Base-by-base conservation (phyloP, 805 yeast genomes). In the Saccharomycopsis guyanensis region DNA sequence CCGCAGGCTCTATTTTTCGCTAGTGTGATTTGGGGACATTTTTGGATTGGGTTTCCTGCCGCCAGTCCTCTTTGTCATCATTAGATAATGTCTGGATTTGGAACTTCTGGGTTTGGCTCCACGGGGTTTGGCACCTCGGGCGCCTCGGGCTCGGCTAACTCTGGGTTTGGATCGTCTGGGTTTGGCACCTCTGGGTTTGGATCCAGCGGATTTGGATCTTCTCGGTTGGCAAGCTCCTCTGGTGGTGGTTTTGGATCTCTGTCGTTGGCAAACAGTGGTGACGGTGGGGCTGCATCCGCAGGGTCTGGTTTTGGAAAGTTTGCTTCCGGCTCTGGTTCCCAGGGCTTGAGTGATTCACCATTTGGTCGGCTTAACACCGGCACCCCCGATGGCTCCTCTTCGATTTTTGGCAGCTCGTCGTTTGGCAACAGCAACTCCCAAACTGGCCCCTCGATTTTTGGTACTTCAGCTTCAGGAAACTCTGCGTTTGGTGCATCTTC, bases 281-380 rank as follows among this genome's bases (percentile, higher is more conserved):
- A 13, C 32, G 32, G 32, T 8, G 32, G 12, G 32, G 8, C 32
- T 27, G 12, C 32, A 27, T 27, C 13, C 32, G 13, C 32, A 10
- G 13, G 20, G 20, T 15, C 20, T 15, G 20, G 7, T 10, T 33
- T 15, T 33, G 37, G 37, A 8, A 8, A 33, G 7, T 33, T 12
- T 33, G 37, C 40, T 25, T n/a, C 39, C n/a, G 36, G 20, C n/a
- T 39, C 15, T 15, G 34, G 42, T 25, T 24, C 42, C 12, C 16
- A 4, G 15, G 39, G 38, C 4, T 39, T 25, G 18, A 23, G 36
- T 8, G 37, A n/a, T 15, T 19, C 37, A 25, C 13, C 32, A 7
- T 18, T 15, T 23, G 23, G 23, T 7, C 4, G 33, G 40, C 23
- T 18, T 16, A 20, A 7, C 34, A 20, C 7, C 40, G 23, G n/a